Base-by-base conservation (phyloP, 352 stramenopile species). In the Globisporangium camurandrum region DNA sequence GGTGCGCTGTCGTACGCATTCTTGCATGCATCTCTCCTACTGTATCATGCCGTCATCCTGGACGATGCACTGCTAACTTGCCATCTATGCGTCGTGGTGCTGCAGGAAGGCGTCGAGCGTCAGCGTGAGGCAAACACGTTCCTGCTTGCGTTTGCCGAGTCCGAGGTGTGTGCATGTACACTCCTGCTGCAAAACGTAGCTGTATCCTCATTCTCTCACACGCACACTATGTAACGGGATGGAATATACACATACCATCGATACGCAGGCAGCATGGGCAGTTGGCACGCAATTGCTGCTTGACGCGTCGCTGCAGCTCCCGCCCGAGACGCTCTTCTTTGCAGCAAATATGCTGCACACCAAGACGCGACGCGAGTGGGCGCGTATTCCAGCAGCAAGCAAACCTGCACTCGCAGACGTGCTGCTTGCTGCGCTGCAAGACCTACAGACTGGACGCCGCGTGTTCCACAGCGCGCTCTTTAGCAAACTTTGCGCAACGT, bases 51-150 rank as follows among this genome's bases (percentile, higher is more conserved):
- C 22, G 11, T 33, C 14, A 17, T 0, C 22, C 37, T 20, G n/a
- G 38, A 54, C 7, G 34, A 11, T 4, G 17, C 4, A 0, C 44
- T 11, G 36, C 45, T 6, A 7, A 38, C 31, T 33, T 19, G 31
- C 17, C 43, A 11, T 41, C 5, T 47, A 26, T 43, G 4, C 40
- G 33, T 41, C 34, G 23, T 17, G 7, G 4, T 49, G 17, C 30
- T 24, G 4, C 45, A 88, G 76, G 74, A 84, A 67, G 76, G 76
- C 51, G 61, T 63, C 7, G 68, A 58, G 17, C 69, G 67, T 39
- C 77, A 88, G 51, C 77, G 71, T 57, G 70, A 82, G 55, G 74
- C 74, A 41, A 88, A 88, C 46, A 66, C 74, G 59, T 86, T 85
- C 41, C 52, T 88, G 11, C 54, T 86, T 49, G 64, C 51, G 27